Conservation (phyloP, 306 rosid genomes). For the Dalbergia oliveri region DNA sequence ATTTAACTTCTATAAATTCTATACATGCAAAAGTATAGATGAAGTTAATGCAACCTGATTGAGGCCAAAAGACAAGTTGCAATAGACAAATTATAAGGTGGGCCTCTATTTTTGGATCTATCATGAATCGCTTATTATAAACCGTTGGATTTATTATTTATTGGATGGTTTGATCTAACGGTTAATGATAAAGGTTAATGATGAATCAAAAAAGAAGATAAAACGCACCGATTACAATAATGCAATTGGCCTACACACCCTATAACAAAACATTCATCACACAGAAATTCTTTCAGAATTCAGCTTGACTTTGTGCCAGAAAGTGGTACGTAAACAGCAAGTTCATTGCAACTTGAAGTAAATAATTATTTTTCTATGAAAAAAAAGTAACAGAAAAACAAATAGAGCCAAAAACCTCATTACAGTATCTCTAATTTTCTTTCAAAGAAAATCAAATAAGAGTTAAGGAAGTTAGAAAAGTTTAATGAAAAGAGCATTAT, state of each 20-base stretch:
- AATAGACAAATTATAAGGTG: no score
- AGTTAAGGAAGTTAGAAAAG: constrained; percentile 1
- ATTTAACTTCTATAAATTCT: constrained; percentile 14
- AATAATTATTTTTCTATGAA: neutral
- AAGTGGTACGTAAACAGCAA: neutral
- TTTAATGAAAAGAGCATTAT: constrained; percentile 10
- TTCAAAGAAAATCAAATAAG: no score
- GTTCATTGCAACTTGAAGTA: neutral
- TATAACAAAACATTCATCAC: neutral
- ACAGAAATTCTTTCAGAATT: neutral
- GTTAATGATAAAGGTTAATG: no score
- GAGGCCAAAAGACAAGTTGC: constrained; percentile 30
- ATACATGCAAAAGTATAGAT: constrained; percentile 36
- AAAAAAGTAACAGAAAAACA: neutral
- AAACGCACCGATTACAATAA: neutral
- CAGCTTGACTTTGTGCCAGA: constrained; percentile 35
- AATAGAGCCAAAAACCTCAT: constrained; percentile 34
- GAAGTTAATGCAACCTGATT: constrained; percentile 25
- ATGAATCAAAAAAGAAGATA: no score
- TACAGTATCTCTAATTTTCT: neutral
- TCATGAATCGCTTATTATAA: no score
- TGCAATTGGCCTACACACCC: constrained; percentile 18
- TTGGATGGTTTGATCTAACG: no score
- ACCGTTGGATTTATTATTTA: no score
- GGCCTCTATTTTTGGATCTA: no score